Evolutionary conservation across 257 asterid genomes (phyloP), one percentile per base, ranked within the genome.

Genomic region (Lantana camara): DNA sequence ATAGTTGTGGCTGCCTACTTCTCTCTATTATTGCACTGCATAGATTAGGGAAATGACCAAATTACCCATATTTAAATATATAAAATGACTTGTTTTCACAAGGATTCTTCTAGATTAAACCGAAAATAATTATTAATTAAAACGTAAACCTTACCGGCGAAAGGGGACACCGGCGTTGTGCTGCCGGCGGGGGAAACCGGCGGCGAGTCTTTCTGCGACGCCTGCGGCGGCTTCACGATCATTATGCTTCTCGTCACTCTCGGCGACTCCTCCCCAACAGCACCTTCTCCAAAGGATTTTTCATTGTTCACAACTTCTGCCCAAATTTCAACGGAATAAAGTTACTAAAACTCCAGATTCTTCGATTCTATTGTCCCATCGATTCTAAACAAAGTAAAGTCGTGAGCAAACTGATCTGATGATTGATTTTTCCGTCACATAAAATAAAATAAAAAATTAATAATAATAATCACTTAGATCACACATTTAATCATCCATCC

Each of bases 141-240:
- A 59, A 38, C 23, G 32, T 4, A 55, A 47, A 46, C 47, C 82
- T 82, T 76, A 93, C 98, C 98, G 69, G 89, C 75, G 49, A 90
- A 93, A 61, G 99, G 97, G 60, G 99, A 93, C 49, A 84, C 87
- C 80, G 99, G 99, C 37, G 96, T 87, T 0, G 99, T 85, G 34
- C 94, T 70, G 8, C 89, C 93, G 54, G 95, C 91, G 0, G 95
- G 95, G 1, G 96, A 91, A 27, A 73, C 83, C 51, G 98, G 98
- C 46, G 96, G 96, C 64, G 97, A 90, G 66, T 86, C 99, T 48
- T 70, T 89, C 42, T 15, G 75, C 68, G 54, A 73, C 14, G 63
- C 51, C 24, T 45, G 86, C 54, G 82, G 83, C 37, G 96, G 95
- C 79, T 78, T 93, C 0, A 90, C 74, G 57, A 93, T 90, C 99